Evolutionary conservation across 306 rosid genomes (phyloP), one percentile per base, ranked within the genome.

Genomic region (Trifolium fragiferum): DNA sequence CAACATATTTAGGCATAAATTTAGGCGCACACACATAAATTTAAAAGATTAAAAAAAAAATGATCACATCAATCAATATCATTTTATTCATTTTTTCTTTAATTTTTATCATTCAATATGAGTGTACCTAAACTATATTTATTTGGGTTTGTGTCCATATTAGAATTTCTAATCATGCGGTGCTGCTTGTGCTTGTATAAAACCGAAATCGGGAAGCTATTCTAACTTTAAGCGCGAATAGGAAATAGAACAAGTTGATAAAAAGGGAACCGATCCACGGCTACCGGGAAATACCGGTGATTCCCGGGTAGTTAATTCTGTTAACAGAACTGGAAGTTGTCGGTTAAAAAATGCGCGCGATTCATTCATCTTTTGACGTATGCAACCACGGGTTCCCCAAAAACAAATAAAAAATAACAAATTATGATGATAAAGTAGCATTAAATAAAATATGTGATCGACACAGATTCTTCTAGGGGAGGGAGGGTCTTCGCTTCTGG

Each of bases 121-220:
- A n/a, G n/a, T n/a, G n/a, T n/a, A n/a, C n/a, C n/a, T n/a, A n/a
- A n/a, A n/a, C n/a, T n/a, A n/a, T n/a, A n/a, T n/a, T n/a, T n/a
- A n/a, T n/a, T n/a, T n/a, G n/a, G n/a, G n/a, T n/a, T n/a, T n/a
- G n/a, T n/a, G n/a, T n/a, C n/a, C n/a, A n/a, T n/a, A n/a, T n/a
- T n/a, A n/a, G n/a, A n/a, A n/a, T n/a, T n/a, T n/a, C n/a, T n/a
- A n/a, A n/a, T n/a, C n/a, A 4, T 76, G n/a, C 4, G 19, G 27
- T 46, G 51, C 14, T 68, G 79, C 53, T 57, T 73, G 79, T 68
- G 79, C 53, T 57, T 73, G 79, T 59, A 15, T 58, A 80, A 53
- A 58, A 67, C 19, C 25, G 75, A 1, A 65, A 63, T 8, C 69
- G 55, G 1, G 33, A 14, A 8, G 58, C 49, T 62, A 38, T 78